Conservation (phyloP, 768 basidiomycete species). For the Leccinum imitatum region DNA sequence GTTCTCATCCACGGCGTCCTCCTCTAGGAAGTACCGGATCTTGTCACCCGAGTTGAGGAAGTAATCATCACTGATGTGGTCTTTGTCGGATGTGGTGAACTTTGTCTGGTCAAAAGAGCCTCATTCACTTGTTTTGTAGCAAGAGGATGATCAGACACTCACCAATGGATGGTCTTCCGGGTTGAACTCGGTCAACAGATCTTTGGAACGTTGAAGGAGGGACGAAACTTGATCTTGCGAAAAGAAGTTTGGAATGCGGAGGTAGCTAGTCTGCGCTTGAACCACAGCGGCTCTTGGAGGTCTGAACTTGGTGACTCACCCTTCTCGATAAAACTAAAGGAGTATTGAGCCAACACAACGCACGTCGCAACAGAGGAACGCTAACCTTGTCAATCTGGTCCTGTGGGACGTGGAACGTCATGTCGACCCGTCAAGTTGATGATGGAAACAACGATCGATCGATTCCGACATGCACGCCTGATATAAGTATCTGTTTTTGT, state of each 20-base stretch:
- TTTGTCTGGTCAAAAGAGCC: constrained; percentile 57
- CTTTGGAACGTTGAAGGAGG: constrained; percentile 68
- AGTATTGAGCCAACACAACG: not conserved
- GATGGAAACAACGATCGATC: not conserved
- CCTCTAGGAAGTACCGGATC: constrained; percentile 93
- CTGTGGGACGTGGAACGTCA: constrained; percentile 48
- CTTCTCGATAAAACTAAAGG: constrained; percentile 55
- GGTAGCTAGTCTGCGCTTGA: constrained; percentile 53
- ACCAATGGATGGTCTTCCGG: constrained; percentile 81
- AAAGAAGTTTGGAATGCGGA: constrained; percentile 76
- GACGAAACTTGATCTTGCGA: constrained; percentile 51
- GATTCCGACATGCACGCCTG: not conserved
- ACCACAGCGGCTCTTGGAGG: not conserved
- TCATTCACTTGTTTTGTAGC: not conserved
- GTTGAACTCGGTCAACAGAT: constrained; percentile 77
- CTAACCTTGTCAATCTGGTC: constrained; percentile 59
- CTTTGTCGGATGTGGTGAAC: constrained; percentile 76
- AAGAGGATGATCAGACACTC: constrained; percentile 20
- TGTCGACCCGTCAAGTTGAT: not conserved
- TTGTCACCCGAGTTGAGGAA: constrained; percentile 92
- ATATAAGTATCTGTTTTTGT: not conserved
- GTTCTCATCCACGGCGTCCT: constrained; percentile 69
- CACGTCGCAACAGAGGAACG: not conserved
- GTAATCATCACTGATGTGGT: constrained; percentile 89
- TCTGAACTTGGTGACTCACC: constrained; percentile 38